Base-by-base conservation (phyloP, 306 rosid species). In the Hippophae gyantsensis region DNA sequence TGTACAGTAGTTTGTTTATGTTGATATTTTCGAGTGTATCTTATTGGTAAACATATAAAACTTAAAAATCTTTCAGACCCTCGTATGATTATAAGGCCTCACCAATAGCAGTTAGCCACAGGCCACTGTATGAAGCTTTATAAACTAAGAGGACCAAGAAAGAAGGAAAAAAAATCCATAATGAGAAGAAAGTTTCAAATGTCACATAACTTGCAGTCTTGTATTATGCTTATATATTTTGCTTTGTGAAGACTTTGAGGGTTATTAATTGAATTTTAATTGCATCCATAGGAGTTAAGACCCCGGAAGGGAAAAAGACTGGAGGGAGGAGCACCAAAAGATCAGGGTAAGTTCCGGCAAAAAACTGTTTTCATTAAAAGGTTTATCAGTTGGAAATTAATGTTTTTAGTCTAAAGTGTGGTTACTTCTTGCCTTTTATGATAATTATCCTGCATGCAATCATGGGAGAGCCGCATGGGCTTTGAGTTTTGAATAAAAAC, bases 281-380 rank as follows among this genome's bases (percentile, higher is more conserved):
- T 54, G 61, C 32, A 41, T 61, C 63, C 49, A 55, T 86, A 87
- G 97, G 76, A 51, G 74, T 79, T 47, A 3, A 58, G 58, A 79
- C 74, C 48, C 56, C 74, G 42, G 52, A 58, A 52, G 49, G 70
- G 40, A 67, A 53, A 65, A 72, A 62, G 65, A 64, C 56, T 57
- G 75, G 64, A 60, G 69, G 66, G 61, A 72, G 70, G 76, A 80
- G 68, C 72, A 38, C 71, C 67, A 40, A 46, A 48, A 82, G 77
- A 67, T 58, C 76, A 54, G n/a, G 60, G 98, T 87, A 56, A 69
- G 82, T 69, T 62, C 27, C n/a, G 14, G 3, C 26, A 63, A 13
- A 3, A 13, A 32, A 10, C 54, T n/a, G 42, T 25, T 32, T 67
- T 47, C 43, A 12, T 32, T 13, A 32, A 10, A 41, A 25, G 50